Percentiles rank a stretch among this genome's conserved stretches.
Evolutionary conservation across 805 yeast genomes (phyloP).

Genomic region (Lipomyces sp.): DNA sequence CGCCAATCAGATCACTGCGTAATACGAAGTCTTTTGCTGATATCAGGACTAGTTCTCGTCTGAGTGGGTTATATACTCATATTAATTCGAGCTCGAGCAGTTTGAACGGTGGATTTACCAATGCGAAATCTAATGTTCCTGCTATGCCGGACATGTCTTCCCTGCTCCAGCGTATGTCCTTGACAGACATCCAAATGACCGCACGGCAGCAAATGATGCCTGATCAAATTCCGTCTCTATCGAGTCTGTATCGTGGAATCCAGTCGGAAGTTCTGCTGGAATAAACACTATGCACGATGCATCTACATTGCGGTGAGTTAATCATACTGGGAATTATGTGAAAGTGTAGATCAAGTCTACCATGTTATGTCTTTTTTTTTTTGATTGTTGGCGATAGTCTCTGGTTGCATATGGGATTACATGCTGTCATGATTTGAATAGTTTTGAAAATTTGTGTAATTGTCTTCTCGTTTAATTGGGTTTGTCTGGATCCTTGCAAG

Average conservation of each 20-base stretch:
- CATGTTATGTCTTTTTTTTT: neutral
- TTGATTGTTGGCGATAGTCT: no score
- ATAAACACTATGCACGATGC: neutral
- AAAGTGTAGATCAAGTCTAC: no score
- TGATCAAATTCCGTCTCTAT: constrained; percentile 2
- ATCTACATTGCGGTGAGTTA: no score
- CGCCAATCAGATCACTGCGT: constrained; percentile 17
- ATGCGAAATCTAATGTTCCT: constrained; percentile 6
- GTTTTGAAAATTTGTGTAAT: no score
- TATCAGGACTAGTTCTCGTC: constrained; percentile 32
- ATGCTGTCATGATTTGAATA: no score
- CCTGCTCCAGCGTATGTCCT: constrained; percentile 11
- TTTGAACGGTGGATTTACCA: constrained; percentile 3
- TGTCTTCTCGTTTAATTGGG: no score
- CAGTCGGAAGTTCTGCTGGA: constrained; percentile 18
- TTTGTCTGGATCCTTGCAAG: no score
- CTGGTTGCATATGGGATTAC: no score
- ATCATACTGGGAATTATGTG: no score
- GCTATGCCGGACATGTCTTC: constrained; percentile 22
- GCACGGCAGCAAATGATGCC: constrained; percentile 11
- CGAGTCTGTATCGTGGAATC: neutral
- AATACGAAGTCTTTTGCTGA: constrained; percentile 39
- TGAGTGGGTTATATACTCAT: constrained; percentile 15
- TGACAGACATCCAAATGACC: constrained; percentile 12
- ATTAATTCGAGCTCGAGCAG: constrained; percentile 19